phyloP scores from a whole-genome alignment of 1,139 yeast species.

The Diutina sp. region DNA sequence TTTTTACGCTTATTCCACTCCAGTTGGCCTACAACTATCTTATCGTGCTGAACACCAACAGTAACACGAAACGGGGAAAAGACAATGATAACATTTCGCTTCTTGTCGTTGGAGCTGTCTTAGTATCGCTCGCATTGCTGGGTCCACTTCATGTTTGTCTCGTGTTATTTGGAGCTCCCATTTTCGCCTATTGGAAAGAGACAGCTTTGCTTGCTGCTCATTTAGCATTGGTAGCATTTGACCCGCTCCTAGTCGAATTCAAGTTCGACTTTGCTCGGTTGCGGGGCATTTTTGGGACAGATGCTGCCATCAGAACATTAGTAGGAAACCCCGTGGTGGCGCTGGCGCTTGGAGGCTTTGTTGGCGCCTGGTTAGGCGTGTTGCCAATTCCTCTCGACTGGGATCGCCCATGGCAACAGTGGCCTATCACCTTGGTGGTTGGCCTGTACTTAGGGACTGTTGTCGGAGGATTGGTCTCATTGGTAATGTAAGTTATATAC shows the following conservation, averaged over 20 bases:
- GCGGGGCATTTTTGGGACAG: slow-evolving; percentile 11
- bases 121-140: slow-evolving; percentile 25
- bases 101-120: slow-evolving; percentile 13
- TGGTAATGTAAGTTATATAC: background rate
- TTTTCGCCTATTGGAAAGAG: slow-evolving; percentile 38
- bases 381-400: slow-evolving; percentile 91
- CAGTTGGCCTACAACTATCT: slow-evolving; percentile 19
- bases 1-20: slow-evolving; percentile 12
- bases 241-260: slow-evolving; percentile 52
- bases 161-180: slow-evolving; percentile 81
- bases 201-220: slow-evolving; percentile 58
- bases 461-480: slow-evolving; percentile 24
- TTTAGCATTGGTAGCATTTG: slow-evolving; percentile 45
- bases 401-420: slow-evolving; percentile 95
- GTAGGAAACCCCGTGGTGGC: slow-evolving; percentile 25
- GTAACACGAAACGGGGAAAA: slow-evolving; percentile 7
- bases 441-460: slow-evolving; percentile 71
- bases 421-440: slow-evolving; percentile 88
- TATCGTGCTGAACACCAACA: slow-evolving; percentile 12
- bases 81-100: slow-evolving; percentile 18
- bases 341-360: slow-evolving; percentile 34
- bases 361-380: slow-evolving; percentile 91
- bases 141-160: slow-evolving; percentile 36
- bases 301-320: slow-evolving; percentile 13
- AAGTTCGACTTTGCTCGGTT: slow-evolving; percentile 36